Evolutionary conservation across 1,284 basidiomycete genomes (phyloP), one percentile per base, ranked within the genome.

Genomic region (Lignosus rhinocerotis): DNA sequence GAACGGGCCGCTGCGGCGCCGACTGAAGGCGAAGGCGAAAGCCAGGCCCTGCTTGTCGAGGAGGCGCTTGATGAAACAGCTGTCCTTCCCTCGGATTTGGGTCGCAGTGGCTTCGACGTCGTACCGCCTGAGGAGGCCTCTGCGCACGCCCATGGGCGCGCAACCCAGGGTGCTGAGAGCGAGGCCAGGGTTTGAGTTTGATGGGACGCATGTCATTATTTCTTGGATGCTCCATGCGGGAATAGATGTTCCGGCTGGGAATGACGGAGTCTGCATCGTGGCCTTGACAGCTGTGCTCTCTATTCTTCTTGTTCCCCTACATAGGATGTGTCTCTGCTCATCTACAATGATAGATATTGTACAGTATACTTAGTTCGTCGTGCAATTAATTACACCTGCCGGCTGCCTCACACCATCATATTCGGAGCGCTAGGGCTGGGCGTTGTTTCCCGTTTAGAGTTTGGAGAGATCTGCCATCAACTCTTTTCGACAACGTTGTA

Each of bases 51-150:
- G 69, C 59, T 80, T 70, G 61, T 75, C 69, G 73, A 75, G 60
- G 69, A 74, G 46, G 67, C 69, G 45, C 73, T 91, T 56, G 87
- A 91, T 58, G 90, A 92, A 71, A 91, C 90, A 0, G 88, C 90
- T 21, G 76, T 74, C 14, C 77, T 92, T 25, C 91, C 90, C n/a
- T 83, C 81, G 10, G 88, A 90, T 67, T 75, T 90, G 31, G 88
- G 87, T 8, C 84, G 80, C 69, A 77, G 85, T 66, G 88, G 88
- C 32, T 91, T 77, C 69, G 88, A 90, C 69, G 86, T 90, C 39
- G 74, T 90, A 17, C 88, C 88, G 1, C 68, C 69, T n/a, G 65
- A 67, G 51, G 64, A 66, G 52, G 65, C 59, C 43, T 39, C 63
- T 17, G 33, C 34, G 12, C 62, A 61, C 31, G 49, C 58, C 16